phyloP scores from a whole-genome alignment of 2,329 filamentous ascomycete genomes.

The Colletotrichum sp. region DNA sequence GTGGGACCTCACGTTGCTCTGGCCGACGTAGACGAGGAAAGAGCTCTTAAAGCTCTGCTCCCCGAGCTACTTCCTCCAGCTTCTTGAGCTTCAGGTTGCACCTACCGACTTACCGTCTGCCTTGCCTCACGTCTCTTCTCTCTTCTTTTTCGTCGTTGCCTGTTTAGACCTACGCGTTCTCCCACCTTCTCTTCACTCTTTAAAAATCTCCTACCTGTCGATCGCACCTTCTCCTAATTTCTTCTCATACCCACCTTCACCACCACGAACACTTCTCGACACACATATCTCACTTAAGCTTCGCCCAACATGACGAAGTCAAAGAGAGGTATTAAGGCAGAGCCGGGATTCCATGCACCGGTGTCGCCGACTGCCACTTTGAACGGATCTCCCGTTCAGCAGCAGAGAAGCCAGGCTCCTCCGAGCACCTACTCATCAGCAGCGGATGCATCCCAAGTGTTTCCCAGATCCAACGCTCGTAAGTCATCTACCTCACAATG shows the following conservation, averaged over 20 bases:
- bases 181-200: not conserved
- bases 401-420: not conserved
- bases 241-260: not conserved
- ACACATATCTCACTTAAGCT: not conserved
- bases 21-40: constrained; percentile 18
- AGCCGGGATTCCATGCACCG: not conserved
- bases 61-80: constrained; percentile 4
- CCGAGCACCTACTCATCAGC: not conserved
- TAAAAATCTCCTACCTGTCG: not conserved
- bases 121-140: not conserved
- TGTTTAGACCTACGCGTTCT: not conserved
- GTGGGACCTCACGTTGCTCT: constrained; percentile 17
- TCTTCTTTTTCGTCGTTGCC: not conserved
- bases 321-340: constrained; percentile 11
- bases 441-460: not conserved
- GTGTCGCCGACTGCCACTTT: not conserved
- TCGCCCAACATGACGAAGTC: constrained; percentile 4
- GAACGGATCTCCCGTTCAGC: not conserved
- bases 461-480: constrained; percentile 43
- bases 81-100: not conserved
- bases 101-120: not conserved
- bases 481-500: constrained; percentile 23
- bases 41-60: constrained; percentile 19
- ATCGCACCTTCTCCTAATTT: not conserved
- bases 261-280: not conserved